Percentiles rank a stretch among this genome's conserved stretches.
Evolutionary conservation across 2,329 filamentous ascomycete species (phyloP).

Genomic region (Fusarium sublunatum): DNA sequence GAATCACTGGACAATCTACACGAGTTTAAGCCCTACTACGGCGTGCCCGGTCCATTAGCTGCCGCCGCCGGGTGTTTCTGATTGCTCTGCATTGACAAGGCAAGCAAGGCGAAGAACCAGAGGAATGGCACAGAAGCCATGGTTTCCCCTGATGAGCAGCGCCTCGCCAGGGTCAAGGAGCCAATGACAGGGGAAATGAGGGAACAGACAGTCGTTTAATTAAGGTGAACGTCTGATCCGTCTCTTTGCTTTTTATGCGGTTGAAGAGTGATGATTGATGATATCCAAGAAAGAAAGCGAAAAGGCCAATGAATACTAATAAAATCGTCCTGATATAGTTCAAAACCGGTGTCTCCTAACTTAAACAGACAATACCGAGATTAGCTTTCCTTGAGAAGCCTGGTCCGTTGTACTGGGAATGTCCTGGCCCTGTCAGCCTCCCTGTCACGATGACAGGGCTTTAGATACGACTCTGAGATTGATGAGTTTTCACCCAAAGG

Average conservation of each 20-base stretch:
- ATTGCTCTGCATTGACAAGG: conserved; percentile 39
- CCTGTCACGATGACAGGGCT: conserved; percentile 27
- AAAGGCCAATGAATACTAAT: conserved; percentile 1
- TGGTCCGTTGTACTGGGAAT: conserved; percentile 45
- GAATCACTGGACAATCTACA: background rate
- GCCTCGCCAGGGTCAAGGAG: conserved; percentile 21
- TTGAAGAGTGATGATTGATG: background rate
- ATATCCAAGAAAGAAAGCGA: conserved; percentile 1
- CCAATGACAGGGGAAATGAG: conserved; percentile 14
- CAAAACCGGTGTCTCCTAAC: conserved; percentile 31
- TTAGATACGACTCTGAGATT: too few relatives aligned
- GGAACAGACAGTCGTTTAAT: conserved; percentile 12
- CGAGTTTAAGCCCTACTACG: background rate
- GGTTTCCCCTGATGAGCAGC: conserved; percentile 35
- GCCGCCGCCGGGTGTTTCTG: conserved; percentile 41
- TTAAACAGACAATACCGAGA: conserved; percentile 44
- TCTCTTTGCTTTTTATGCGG: conserved; percentile 32
- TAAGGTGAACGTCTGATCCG: conserved; percentile 8
- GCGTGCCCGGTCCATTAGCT: conserved; percentile 26
- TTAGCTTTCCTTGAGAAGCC: conserved; percentile 39
- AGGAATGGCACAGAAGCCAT: conserved; percentile 30
- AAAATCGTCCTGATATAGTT: conserved; percentile 24
- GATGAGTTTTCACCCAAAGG: too few relatives aligned
- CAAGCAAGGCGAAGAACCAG: conserved; percentile 5
- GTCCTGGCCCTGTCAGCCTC: conserved; percentile 31